phyloP scores from a whole-genome alignment of 2,329 filamentous ascomycete species.

The Metarhizium robertsii region DNA sequence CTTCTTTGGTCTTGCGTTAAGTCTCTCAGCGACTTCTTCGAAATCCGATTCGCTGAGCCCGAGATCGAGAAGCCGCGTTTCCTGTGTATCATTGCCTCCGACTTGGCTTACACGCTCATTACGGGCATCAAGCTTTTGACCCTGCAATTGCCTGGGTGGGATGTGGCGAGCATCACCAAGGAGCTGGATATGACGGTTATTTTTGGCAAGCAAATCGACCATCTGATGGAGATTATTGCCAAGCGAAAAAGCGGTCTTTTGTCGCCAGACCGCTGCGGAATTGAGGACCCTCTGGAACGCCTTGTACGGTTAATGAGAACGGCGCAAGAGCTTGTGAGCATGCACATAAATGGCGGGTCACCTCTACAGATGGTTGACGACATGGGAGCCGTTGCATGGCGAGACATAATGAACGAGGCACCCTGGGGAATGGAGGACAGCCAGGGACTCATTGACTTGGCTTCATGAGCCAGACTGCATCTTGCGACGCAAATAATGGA shows the following conservation, averaged over 20 bases:
- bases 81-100: conserved; percentile 34
- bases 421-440: conserved; percentile 5
- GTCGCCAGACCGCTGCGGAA: conserved; percentile 6
- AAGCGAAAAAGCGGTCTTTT: conserved; percentile 18
- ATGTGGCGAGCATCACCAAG: conserved; percentile 24
- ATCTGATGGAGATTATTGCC: conserved; percentile 19
- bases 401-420: conserved; percentile 9
- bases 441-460: conserved; percentile 1
- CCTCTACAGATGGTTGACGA: conserved; percentile 13
- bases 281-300: conserved; percentile 23
- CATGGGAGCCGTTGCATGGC: conserved; percentile 11
- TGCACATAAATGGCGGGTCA: conserved; percentile 18
- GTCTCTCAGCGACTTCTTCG: conserved; percentile 31
- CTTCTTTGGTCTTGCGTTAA: conserved; percentile 36
- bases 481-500: not conserved
- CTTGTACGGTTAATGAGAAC: conserved; percentile 21
- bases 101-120: conserved; percentile 37
- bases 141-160: conserved; percentile 36
- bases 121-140: conserved; percentile 37
- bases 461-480: not conserved
- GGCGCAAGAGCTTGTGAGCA: conserved; percentile 19
- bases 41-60: conserved; percentile 21
- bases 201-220: conserved; percentile 18
- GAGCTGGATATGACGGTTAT: conserved; percentile 19
- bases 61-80: conserved; percentile 29